Conservation (phyloP, 768 basidiomycete genomes). For the Inosperma sp. region DNA sequence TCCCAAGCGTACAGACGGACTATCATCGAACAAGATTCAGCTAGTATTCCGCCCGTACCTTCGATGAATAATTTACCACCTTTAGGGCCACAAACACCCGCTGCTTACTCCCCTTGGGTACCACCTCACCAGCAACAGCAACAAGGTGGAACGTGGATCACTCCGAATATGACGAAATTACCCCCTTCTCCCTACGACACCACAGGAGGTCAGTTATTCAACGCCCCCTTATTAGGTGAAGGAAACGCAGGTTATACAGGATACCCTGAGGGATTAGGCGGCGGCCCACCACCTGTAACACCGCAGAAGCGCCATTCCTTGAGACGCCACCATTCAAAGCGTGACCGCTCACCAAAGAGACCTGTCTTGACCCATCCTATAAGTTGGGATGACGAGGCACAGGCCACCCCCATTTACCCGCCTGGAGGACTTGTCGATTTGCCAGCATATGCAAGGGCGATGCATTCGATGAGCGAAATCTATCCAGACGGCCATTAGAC, state of each 20-base stretch:
- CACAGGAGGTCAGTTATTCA: constrained; percentile 8
- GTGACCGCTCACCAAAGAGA: no score
- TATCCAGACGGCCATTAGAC: constrained; percentile 38
- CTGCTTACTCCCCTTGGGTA: constrained; percentile 9
- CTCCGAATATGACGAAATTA: constrained; percentile 9
- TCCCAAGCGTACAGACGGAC: no score
- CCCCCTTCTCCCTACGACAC: neutral
- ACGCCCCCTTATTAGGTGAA: no score
- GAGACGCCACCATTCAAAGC: no score
- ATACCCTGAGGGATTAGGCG: no score
- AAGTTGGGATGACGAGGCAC: no score
- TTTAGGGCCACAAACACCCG: constrained; percentile 17
- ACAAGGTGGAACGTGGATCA: constrained; percentile 14
- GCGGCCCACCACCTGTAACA: no score
- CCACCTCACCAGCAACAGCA: constrained; percentile 8
- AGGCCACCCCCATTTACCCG: neutral
- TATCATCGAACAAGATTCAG: no score
- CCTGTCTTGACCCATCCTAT: no score
- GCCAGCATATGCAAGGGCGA: constrained; percentile 25
- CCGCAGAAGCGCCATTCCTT: constrained; percentile 19
- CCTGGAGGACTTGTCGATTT: constrained; percentile 15
- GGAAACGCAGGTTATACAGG: no score
- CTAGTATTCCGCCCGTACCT: constrained; percentile 14
- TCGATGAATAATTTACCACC: constrained; percentile 4
- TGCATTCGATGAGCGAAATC: no score